phyloP scores from a whole-genome alignment of 2,329 filamentous ascomycete genomes.

The Graphilbum fragrans region DNA sequence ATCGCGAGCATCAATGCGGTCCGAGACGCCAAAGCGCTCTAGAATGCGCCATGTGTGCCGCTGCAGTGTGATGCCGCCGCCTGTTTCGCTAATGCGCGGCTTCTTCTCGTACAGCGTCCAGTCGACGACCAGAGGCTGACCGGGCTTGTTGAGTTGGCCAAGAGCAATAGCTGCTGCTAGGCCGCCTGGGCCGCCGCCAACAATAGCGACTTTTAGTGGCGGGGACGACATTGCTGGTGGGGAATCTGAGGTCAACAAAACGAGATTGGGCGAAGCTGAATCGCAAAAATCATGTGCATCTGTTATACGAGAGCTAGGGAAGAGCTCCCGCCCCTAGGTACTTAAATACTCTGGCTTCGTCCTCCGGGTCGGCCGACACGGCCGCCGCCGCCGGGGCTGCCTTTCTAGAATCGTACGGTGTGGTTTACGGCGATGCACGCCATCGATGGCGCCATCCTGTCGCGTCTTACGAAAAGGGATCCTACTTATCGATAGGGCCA shows the following conservation, averaged over 20 bases:
- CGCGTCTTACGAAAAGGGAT: too few relatives aligned
- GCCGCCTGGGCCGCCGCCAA: background rate
- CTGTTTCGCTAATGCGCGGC: constrained; percentile 20
- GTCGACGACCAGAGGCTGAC: constrained; percentile 16
- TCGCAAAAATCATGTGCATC: too few relatives aligned
- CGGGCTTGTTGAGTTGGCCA: constrained; percentile 4
- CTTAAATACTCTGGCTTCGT: too few relatives aligned
- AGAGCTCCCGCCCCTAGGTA: too few relatives aligned
- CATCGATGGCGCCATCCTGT: background rate
- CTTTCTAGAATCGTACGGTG: too few relatives aligned
- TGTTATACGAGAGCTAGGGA: too few relatives aligned
- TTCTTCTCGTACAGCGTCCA: background rate
- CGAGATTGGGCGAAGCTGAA: too few relatives aligned
- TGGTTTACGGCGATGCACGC: background rate
- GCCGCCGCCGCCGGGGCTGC: too few relatives aligned
- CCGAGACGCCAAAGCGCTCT: constrained; percentile 18
- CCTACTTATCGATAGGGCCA: too few relatives aligned
- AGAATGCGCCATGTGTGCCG: constrained; percentile 22
- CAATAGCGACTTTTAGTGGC: background rate
- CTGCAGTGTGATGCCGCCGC: constrained; percentile 23
- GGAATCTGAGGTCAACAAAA: too few relatives aligned
- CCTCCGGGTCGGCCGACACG: too few relatives aligned
- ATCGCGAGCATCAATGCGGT: constrained; percentile 18
- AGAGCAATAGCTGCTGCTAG: background rate
- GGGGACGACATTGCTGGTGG: too few relatives aligned